phyloP scores from a whole-genome alignment of 352 stramenopile genomes.

The Phytophthora lateralis region DNA sequence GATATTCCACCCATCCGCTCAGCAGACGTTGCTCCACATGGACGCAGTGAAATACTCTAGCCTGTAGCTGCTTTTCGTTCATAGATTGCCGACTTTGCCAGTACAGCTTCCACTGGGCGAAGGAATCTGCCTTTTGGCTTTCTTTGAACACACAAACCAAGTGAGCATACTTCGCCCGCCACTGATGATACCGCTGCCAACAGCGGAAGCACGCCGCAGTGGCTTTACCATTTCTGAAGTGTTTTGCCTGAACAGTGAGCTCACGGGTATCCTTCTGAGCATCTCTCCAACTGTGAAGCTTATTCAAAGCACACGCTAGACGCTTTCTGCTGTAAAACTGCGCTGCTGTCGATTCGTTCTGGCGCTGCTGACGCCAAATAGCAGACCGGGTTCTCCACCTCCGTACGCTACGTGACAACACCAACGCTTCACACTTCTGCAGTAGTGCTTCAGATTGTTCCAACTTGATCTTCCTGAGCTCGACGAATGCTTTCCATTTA shows the following conservation, averaged over 20 bases:
- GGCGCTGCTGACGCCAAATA: constrained; percentile 5
- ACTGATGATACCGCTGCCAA: constrained; percentile 34
- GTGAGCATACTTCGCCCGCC: constrained; percentile 29
- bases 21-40: constrained; percentile 17
- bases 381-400: constrained; percentile 25
- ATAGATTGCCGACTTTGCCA: constrained; percentile 10
- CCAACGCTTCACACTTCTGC: not conserved
- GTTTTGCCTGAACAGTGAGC: constrained; percentile 4
- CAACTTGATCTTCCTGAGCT: constrained; percentile 1
- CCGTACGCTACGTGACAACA: constrained; percentile 19
- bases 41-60: constrained; percentile 30
- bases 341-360: constrained; percentile 1
- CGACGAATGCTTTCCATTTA: constrained; percentile 21
- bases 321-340: constrained; percentile 14
- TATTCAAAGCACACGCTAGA: constrained; percentile 7
- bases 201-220: constrained; percentile 15
- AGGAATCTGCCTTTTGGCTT: constrained; percentile 33
- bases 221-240: not conserved
- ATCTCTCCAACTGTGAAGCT: constrained; percentile 13
- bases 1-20: constrained; percentile 8
- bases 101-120: constrained; percentile 39
- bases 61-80: constrained; percentile 24
- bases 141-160: constrained; percentile 34
- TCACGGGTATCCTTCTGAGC: constrained; percentile 2
- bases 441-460: constrained; percentile 3